Evolutionary conservation across 768 basidiomycete genomes (phyloP).

Genomic region (Mrakia blollopis): DNA sequence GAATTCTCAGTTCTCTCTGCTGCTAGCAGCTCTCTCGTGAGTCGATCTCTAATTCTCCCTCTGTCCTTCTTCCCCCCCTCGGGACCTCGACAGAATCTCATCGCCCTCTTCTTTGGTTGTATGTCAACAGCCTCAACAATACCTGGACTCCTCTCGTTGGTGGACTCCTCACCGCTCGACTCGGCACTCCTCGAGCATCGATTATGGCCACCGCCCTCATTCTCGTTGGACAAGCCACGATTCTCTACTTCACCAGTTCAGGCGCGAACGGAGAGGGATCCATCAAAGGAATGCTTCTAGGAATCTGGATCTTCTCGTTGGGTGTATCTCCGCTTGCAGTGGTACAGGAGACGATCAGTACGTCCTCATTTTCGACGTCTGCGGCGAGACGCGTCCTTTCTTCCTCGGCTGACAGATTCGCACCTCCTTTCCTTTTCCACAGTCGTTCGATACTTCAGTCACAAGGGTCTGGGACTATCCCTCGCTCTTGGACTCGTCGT

Average conservation of each 20-base stretch:
- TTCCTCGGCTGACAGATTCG: background rate
- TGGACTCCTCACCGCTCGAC: constrained; percentile 57
- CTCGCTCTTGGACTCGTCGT: constrained; percentile 78
- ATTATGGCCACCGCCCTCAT: constrained; percentile 72
- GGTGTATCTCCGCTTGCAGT: constrained; percentile 76
- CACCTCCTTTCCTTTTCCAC: background rate
- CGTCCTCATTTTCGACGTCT: background rate
- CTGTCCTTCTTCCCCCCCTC: background rate
- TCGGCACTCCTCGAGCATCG: constrained; percentile 67
- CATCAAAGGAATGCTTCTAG: constrained; percentile 66
- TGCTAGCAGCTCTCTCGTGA: constrained; percentile 65
- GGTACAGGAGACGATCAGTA: constrained; percentile 48
- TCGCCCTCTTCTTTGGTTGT: background rate
- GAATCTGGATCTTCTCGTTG: constrained; percentile 72
- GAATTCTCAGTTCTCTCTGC: constrained; percentile 69
- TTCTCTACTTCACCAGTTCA: constrained; percentile 58
- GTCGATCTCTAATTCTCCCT: background rate
- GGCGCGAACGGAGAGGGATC: constrained; percentile 45
- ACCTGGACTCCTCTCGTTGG: constrained; percentile 74
- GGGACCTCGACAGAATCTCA: background rate
- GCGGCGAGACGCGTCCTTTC: background rate
- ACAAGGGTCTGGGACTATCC: constrained; percentile 65
- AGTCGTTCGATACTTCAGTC: constrained; percentile 71
- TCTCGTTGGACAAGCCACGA: constrained; percentile 62
- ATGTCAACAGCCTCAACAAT: constrained; percentile 52